phyloP scores from a whole-genome alignment of 768 basidiomycete genomes.

The Obba rivulosa region DNA sequence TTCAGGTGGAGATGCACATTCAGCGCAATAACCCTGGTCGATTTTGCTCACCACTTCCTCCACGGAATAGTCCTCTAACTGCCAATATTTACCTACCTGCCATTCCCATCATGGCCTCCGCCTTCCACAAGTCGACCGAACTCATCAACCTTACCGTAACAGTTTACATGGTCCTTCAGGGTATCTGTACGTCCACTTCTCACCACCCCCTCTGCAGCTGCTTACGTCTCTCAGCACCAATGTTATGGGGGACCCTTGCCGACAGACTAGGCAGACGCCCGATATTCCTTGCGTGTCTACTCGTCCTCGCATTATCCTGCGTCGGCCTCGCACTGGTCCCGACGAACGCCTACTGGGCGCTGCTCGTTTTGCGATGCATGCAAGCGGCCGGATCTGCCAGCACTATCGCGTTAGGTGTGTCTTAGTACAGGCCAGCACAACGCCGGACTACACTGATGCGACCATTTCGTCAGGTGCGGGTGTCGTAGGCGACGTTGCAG shows the following conservation, averaged over 20 bases:
- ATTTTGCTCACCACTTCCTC: not conserved
- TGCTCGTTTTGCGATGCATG: conserved; percentile 73
- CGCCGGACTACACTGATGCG: too few relatives aligned
- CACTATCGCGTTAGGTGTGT: conserved; percentile 64
- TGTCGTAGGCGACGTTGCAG: conserved; percentile 73
- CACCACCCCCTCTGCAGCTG: too few relatives aligned
- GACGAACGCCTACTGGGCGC: conserved; percentile 65
- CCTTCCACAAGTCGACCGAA: conserved; percentile 62
- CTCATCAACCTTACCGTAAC: conserved; percentile 79
- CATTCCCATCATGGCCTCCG: conserved; percentile 59
- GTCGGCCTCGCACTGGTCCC: conserved; percentile 55
- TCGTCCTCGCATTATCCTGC: conserved; percentile 61
- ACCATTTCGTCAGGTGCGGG: conserved; percentile 50
- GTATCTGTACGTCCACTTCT: conserved; percentile 38
- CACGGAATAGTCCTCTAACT: conserved; percentile 40
- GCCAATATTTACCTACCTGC: conserved; percentile 78
- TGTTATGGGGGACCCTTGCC: conserved; percentile 64
- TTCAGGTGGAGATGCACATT: conserved; percentile 51
- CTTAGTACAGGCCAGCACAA: too few relatives aligned
- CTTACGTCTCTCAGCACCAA: conserved; percentile 27
- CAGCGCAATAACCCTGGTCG: not conserved
- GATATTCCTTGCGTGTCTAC: conserved; percentile 56
- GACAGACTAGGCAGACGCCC: conserved; percentile 62
- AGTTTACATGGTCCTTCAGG: conserved; percentile 69
- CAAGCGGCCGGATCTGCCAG: conserved; percentile 80